These are phyloP conservation scores for Coprinellus aureogranulatus DNA, from an alignment of 768 basidiomycete genomes.

Conservation along the genomic window DNA sequence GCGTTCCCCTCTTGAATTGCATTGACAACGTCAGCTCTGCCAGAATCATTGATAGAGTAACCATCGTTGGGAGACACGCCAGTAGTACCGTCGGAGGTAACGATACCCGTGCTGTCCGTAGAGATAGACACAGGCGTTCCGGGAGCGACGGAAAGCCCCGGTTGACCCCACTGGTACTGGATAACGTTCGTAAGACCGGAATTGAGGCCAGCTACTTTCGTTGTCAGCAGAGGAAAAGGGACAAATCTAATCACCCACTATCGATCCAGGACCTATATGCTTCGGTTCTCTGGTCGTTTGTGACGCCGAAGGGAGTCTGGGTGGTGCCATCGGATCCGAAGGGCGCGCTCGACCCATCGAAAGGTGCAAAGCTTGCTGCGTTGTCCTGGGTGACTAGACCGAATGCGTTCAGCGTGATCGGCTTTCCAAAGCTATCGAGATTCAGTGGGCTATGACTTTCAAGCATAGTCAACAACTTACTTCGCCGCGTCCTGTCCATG, in stretches of 20 bases:
- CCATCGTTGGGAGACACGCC: constrained; percentile 67
- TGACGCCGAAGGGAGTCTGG: constrained; percentile 43
- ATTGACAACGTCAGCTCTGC: constrained; percentile 29
- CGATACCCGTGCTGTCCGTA: background rate
- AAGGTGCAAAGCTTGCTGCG: constrained; percentile 56
- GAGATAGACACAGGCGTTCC: constrained; percentile 44
- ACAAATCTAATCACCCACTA: constrained; percentile 29
- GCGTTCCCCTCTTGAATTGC: constrained; percentile 31
- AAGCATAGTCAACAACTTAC: constrained; percentile 11
- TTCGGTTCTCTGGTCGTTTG: constrained; percentile 48
- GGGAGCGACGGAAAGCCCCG: constrained; percentile 40
- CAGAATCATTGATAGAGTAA: constrained; percentile 43
- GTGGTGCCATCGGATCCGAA: constrained; percentile 29
- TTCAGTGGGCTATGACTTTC: background rate
- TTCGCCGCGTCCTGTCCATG: constrained; percentile 50
- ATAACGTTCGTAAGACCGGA: constrained; percentile 42
- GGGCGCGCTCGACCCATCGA: constrained; percentile 50
- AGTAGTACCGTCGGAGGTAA: constrained; percentile 26
- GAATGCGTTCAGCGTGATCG: constrained; percentile 50
- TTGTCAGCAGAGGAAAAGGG: background rate
- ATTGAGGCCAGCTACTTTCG: constrained; percentile 35
- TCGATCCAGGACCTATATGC: constrained; percentile 56
- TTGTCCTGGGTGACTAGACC: constrained; percentile 62
- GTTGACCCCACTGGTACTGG: constrained; percentile 63
- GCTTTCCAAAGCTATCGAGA: constrained; percentile 54